Evolutionary conservation across 2,329 filamentous ascomycete genomes (phyloP), one percentile per base, ranked within the genome.

Genomic region (Arthrocladium fulminans): DNA sequence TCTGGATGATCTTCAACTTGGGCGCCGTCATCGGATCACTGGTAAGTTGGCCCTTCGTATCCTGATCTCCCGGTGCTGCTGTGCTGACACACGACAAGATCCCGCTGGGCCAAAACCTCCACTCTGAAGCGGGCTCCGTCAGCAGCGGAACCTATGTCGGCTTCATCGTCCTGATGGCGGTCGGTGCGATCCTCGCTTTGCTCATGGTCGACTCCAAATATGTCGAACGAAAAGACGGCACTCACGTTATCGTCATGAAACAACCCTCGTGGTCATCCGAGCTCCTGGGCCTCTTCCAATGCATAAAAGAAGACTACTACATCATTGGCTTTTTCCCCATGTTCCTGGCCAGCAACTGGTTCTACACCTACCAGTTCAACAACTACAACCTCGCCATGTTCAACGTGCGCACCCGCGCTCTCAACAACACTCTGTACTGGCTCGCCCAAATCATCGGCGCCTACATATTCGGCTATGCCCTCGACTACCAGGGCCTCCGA

Each of bases 1-100:
- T 95, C 70, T 95, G 89, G 89, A 81, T 88, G 65, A 94, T 96
- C 61, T 96, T 95, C 75, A 95, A 95, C 67, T 67, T 89, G 51
- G 89, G 89, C 58, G 88, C 82, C 59, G 88, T 95, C 52, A 87
- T 96, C 65, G 89, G 89, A 53, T 81, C 83, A 60, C 63, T 81
- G 71, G 77, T 80, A 49, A 22, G 42, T 44, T 38, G 42, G 44
- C 29, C 39, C n/a, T n/a, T n/a, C n/a, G n/a, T n/a, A n/a, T n/a
- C n/a, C n/a, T n/a, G n/a, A n/a, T n/a, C n/a, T n/a, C n/a, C n/a
- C n/a, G n/a, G n/a, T n/a, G n/a, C n/a, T n/a, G n/a, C n/a, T n/a
- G n/a, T n/a, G n/a, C n/a, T n/a, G n/a, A n/a, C n/a, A n/a, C n/a
- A n/a, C n/a, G n/a, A n/a, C n/a, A n/a, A n/a, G n/a, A n/a, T n/a